Conservation (phyloP, 768 basidiomycete genomes). For the Candolleomyces efflorescens region DNA sequence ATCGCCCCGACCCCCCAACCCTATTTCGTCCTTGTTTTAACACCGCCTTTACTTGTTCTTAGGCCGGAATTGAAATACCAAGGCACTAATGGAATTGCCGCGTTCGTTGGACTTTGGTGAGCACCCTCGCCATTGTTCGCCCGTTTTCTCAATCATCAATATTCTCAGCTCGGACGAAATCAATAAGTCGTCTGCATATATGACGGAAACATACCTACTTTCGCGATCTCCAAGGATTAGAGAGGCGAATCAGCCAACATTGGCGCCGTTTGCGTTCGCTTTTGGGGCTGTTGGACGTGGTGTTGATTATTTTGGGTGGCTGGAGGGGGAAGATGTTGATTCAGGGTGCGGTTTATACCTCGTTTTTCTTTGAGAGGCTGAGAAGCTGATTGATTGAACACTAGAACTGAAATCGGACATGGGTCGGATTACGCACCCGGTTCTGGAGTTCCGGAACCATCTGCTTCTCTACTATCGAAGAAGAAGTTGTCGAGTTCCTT, state of each 20-base stretch:
- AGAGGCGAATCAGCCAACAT: constrained; percentile 40
- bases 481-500: too few species aligned
- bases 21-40: neutral
- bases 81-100: constrained; percentile 60
- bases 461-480: too few species aligned
- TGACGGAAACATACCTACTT: constrained; percentile 62
- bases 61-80: constrained; percentile 66
- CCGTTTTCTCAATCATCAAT: neutral
- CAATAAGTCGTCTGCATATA: constrained; percentile 69
- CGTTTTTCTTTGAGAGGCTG: neutral
- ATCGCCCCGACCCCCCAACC: too few species aligned
- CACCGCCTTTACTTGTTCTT: neutral
- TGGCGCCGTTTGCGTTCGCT: constrained; percentile 70
- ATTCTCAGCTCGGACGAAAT: constrained; percentile 64
- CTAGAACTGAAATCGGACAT: neutral
- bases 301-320: constrained; percentile 66
- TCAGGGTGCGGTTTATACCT: neutral
- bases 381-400: neutral
- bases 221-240: constrained; percentile 27
- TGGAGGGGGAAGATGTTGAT: constrained; percentile 48
- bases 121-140: constrained; percentile 13
- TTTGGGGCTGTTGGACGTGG: constrained; percentile 39
- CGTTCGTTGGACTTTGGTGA: constrained; percentile 67
- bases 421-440: constrained; percentile 2
- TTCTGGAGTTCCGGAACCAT: neutral